Conservation (phyloP, 2,329 filamentous ascomycete genomes). For the Phoma sp. region DNA sequence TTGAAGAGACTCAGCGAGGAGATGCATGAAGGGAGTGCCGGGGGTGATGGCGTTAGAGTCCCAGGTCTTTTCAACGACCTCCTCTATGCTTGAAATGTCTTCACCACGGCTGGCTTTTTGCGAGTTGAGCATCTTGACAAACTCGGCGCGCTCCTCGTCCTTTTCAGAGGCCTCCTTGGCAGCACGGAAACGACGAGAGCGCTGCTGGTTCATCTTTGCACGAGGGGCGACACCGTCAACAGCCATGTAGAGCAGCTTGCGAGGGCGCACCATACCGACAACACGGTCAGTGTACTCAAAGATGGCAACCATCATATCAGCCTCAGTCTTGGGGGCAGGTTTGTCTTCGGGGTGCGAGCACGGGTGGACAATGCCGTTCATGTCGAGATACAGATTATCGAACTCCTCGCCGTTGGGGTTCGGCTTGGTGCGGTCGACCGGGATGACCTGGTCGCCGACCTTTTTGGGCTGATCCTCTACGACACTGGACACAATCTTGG, state of each 20-base stretch:
- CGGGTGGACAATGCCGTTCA: constrained; percentile 99
- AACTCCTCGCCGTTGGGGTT: constrained; percentile 99
- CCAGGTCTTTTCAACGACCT: constrained; percentile 85
- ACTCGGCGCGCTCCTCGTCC: constrained; percentile 86
- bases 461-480: constrained; percentile 83
- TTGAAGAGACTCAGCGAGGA: constrained; percentile 84
- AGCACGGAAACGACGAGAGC: constrained; percentile 91
- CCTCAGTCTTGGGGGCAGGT: constrained; percentile 89
- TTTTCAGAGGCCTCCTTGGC: constrained; percentile 95
- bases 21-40: constrained; percentile 98
- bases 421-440: constrained; percentile 80
- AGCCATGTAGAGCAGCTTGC: constrained; percentile 96
- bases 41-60: constrained; percentile 90
- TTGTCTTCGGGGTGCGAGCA: constrained; percentile 97
- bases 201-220: constrained; percentile 99
- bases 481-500: constrained; percentile 93
- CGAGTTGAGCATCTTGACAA: constrained; percentile 82
- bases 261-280: constrained; percentile 96
- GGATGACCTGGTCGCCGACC: constrained; percentile 83
- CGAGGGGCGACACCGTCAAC: constrained; percentile 97
- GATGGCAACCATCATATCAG: constrained; percentile 99
- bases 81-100: constrained; percentile 67
- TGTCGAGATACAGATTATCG: constrained; percentile 97
- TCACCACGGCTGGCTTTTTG: constrained; percentile 64
- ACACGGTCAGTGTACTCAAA: constrained; percentile 99